Base-by-base conservation (phyloP, 2,329 filamentous ascomycete species). In the Phialemoniopsis sp. region DNA sequence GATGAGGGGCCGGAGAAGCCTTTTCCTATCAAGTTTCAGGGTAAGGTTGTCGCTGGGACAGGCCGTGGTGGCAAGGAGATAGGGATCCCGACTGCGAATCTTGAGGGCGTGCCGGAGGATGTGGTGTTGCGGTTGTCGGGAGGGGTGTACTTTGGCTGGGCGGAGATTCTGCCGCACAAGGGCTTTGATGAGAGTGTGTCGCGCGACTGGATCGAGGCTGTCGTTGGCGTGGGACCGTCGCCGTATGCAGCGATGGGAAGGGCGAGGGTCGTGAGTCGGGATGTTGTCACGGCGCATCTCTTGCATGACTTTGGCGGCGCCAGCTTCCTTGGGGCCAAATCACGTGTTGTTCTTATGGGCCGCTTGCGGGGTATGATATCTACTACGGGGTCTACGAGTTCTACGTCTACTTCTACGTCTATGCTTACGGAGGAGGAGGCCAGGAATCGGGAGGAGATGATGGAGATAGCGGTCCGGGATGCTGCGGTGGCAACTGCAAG, bases 61-160 rank as follows among this genome's bases (percentile, higher is more conserved):
- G 69, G 68, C 0, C 49, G 58, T 29, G 63, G 64, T 13, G 52
- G 50, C 4, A 46, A 50, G 10, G 57, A 68, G 29, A 57, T 72
- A 6, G 70, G 69, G 0, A 60, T 72, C 3, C 75, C 78, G 0
- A 78, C 73, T 1, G 72, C 78, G 1, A 79, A 73, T 42, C 56
- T 86, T 3, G 49, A 51, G 0, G 68, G 66, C 9, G 63, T 83
- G 1, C 64, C 76, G 0, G 71, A 73, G 18, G 66, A 75, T 28
- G 55, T 83, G 31, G 62, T 68, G 16, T 59, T 74, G 45, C 69
- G 73, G 4, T 64, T 86, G 36, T 60, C 65, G 12, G 83, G 82
- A 0, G 21, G 21, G 21, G 69, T 82, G 7, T 87, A 82, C 50
- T 78, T 82, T 30, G 81, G 78, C 4, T 87, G 82, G 82, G 74